Conservation (phyloP, 208 protist genomes). For the Porcisia hertigi region DNA sequence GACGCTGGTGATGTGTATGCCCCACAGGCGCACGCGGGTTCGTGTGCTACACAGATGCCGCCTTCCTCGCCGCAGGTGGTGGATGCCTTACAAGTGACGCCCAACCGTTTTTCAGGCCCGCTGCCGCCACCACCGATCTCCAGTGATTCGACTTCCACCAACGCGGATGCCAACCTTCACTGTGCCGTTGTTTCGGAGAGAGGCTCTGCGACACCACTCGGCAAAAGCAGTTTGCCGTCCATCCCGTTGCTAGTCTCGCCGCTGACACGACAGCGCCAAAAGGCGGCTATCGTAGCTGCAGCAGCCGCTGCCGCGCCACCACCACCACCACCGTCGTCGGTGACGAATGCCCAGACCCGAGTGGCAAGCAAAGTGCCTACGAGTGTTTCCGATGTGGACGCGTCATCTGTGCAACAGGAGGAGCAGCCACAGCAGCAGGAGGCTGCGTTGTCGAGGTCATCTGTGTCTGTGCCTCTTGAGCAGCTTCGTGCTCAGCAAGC, state of each 20-base stretch:
- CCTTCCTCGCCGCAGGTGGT: neutral
- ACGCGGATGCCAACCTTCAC: neutral
- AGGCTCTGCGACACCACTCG: neutral
- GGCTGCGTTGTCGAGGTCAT: neutral
- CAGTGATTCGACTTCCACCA: neutral
- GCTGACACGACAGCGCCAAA: conserved; percentile 3
- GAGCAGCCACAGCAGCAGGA: neutral
- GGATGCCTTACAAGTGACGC: neutral
- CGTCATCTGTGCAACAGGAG: neutral
- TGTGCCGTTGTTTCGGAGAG: neutral
- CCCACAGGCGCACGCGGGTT: neutral
- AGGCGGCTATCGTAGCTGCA: neutral
- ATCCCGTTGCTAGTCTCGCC: conserved; percentile 27
- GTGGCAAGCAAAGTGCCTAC: neutral
- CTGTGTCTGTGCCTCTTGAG: conserved; percentile 3
- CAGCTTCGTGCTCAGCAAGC: conserved; percentile 22
- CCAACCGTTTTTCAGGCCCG: neutral
- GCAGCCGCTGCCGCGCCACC: neutral
- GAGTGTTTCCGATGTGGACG: neutral
- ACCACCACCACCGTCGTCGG: neutral
- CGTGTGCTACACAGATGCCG: neutral
- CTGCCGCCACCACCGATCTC: neutral
- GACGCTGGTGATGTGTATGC: neutral
- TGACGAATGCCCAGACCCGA: neutral
- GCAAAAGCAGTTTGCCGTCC: conserved; percentile 3